Evolutionary conservation across 2,329 filamentous ascomycete genomes (phyloP).

Genomic region (Mariannaea sp.): DNA sequence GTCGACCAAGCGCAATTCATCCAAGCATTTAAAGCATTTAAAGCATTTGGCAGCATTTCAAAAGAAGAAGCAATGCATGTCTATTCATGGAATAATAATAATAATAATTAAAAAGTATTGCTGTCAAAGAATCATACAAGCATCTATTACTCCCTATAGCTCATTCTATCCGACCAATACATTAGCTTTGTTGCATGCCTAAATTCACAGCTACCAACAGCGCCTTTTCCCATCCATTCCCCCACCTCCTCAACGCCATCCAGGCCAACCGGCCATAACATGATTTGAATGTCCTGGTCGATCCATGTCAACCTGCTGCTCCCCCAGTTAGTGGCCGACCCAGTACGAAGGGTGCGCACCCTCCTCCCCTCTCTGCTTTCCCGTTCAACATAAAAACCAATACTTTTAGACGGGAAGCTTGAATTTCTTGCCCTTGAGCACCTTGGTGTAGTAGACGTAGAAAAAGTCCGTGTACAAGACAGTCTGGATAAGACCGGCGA

Average conservation of each 20-base stretch:
- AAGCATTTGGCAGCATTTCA: no score
- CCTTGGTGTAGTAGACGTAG: slow-evolving; percentile 99
- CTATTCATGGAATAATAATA: no score
- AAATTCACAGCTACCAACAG: no score
- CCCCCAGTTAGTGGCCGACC: no score
- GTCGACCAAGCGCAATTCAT: no score
- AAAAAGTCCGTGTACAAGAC: slow-evolving; percentile 98
- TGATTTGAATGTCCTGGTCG: not conserved
- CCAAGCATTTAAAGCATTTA: no score
- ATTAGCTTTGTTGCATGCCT: slow-evolving; percentile 1
- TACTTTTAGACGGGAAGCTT: slow-evolving; percentile 80
- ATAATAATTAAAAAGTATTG: no score
- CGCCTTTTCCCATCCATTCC: slow-evolving; percentile 32
- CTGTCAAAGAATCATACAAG: not conserved
- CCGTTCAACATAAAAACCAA: no score
- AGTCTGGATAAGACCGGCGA: slow-evolving; percentile 91
- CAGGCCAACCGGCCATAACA: slow-evolving; percentile 24
- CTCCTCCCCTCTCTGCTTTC: no score
- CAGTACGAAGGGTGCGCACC: no score
- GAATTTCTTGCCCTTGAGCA: slow-evolving; percentile 87
- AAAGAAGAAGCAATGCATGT: no score
- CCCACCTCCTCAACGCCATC: slow-evolving; percentile 39
- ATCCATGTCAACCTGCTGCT: not conserved
- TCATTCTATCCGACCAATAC: no score
- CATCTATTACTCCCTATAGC: not conserved